Conservation (phyloP, 257 asterid species). For the Nicotiana undulata region DNA sequence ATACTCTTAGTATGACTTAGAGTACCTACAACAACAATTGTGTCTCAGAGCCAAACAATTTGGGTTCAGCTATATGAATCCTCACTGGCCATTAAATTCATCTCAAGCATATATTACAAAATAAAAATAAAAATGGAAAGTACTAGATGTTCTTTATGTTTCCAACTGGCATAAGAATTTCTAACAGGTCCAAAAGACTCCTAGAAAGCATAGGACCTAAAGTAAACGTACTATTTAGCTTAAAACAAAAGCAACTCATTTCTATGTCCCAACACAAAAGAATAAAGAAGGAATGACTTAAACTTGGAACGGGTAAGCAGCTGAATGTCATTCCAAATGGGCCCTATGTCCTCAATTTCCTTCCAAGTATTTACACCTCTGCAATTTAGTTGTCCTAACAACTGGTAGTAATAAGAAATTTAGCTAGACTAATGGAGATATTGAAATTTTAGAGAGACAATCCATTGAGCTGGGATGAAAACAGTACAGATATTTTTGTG, state of each 20-base stretch:
- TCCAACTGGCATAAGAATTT: too few relatives aligned
- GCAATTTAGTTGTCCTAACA: background rate
- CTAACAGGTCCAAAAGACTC: background rate
- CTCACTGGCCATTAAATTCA: too few relatives aligned
- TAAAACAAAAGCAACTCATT: background rate
- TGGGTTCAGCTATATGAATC: too few relatives aligned
- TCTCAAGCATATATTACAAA: too few relatives aligned
- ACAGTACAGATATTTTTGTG: background rate
- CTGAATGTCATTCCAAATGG: background rate
- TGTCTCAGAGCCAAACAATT: too few relatives aligned
- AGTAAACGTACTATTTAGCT: background rate
- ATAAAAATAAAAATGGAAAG: too few relatives aligned
- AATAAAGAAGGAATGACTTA: background rate
- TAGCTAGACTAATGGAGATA: background rate
- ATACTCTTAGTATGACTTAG: too few relatives aligned
- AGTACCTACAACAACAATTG: too few relatives aligned
- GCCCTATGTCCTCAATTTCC: background rate
- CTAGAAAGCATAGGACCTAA: background rate
- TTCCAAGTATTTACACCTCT: background rate
- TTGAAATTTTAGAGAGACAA: background rate
- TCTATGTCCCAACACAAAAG: background rate
- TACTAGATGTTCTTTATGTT: too few relatives aligned
- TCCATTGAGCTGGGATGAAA: background rate
- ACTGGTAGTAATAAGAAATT: background rate
- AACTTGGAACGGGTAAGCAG: background rate